Evolutionary conservation across 768 basidiomycete species (phyloP).

Genomic region (Astraeus odoratus): DNA sequence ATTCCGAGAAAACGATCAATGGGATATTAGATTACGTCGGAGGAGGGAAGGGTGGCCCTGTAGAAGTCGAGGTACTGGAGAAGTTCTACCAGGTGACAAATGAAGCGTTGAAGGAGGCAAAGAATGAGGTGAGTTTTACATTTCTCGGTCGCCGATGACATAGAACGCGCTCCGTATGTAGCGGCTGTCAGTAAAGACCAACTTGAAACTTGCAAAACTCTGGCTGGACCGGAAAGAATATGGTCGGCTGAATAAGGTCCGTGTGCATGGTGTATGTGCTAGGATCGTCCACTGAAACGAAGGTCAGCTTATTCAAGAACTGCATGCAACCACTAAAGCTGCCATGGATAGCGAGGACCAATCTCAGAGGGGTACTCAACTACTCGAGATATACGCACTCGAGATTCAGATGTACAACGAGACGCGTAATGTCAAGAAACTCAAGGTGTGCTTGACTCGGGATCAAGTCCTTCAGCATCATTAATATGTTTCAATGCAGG

Average conservation of each 20-base stretch:
- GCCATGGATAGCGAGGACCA: constrained; percentile 67
- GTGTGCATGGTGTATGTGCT: constrained; percentile 3
- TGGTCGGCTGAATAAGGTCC: constrained; percentile 69
- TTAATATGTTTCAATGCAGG: constrained; percentile 38
- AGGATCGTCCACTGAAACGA: background rate
- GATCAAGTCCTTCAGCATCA: background rate
- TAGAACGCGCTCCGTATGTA: constrained; percentile 25
- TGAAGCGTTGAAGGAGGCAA: constrained; percentile 83
- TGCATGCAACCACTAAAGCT: constrained; percentile 58
- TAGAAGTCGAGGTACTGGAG: constrained; percentile 84
- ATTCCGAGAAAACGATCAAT: constrained; percentile 98
- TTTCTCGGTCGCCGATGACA: background rate
- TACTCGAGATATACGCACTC: constrained; percentile 94
- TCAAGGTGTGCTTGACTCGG: constrained; percentile 53
- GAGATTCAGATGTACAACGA: constrained; percentile 99
- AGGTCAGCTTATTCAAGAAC: constrained; percentile 65
- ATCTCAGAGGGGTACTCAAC: constrained; percentile 89
- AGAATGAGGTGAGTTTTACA: constrained; percentile 74
- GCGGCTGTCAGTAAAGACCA: constrained; percentile 93
- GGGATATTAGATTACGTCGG: constrained; percentile 97
- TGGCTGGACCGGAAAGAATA: constrained; percentile 97
- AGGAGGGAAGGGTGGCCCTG: constrained; percentile 70
- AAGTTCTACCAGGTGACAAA: constrained; percentile 94
- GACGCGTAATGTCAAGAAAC: constrained; percentile 89
- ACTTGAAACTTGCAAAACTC: constrained; percentile 92